Evolutionary conservation across 805 yeast genomes (phyloP), one percentile per base, ranked within the genome.

Genomic region (Teunomyces aglyptinius): DNA sequence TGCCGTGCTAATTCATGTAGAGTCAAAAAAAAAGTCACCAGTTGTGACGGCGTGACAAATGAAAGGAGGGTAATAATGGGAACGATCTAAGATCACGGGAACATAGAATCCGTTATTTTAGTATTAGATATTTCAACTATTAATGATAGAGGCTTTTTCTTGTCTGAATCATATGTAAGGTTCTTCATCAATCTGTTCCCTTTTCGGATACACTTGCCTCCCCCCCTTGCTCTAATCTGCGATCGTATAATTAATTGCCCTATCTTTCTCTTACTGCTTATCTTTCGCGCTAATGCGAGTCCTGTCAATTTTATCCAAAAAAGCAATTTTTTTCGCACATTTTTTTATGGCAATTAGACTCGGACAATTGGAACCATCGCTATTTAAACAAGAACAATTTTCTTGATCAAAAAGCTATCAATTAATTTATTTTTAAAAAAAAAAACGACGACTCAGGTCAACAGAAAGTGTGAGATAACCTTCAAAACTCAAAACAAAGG

Each of bases 381-480:
- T 36, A 36, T 36, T 36, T 36, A 36, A 36, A 22, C 15, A 16
- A 8, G 24, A 13, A 36, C 33, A 31, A 12, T 31, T 31, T 31
- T 31, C 33, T 31, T 31, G 13, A 3, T 31, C 11, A 8, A 15
- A 31, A 31, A 31, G 18, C 18, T 4, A 12, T 20, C 15, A 20
- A 19, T 19, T 38, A 20, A 38, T 19, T 38, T 38, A 22, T 19
- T 22, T 20, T 22, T 11, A 19, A 19, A 10, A 38, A 18, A 19
- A n/a, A 22, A 22, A 38, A 8, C 24, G 6, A 20, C 24, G n/a
- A 19, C 16, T n/a, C 8, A 18, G 20, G 19, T 10, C 24, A 18
- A 10, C n/a, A 35, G 16, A 13, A 38, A 27, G 31, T 38, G 42
- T 26, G 45, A 46, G 43, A 41, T 41, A 46, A 46, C 43, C 43